phyloP scores from a whole-genome alignment of 176 grass and related monocot species.

The Oryza australiensis region DNA sequence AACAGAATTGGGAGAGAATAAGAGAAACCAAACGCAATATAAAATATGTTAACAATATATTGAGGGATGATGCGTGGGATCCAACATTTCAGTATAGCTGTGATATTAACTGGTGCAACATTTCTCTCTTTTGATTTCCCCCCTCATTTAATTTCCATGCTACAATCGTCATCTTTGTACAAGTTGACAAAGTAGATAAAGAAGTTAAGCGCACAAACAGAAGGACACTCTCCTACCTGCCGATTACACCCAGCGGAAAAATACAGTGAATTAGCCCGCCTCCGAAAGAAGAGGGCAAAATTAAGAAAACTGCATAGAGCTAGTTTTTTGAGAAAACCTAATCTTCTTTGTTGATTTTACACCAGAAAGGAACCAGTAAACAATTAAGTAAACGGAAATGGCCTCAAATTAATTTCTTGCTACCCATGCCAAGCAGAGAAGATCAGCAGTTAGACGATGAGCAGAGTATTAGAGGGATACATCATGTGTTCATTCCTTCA shows the following conservation, averaged over 20 bases:
- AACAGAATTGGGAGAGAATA: too few relatives aligned
- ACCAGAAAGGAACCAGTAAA: neutral
- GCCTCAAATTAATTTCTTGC: neutral
- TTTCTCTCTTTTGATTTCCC: neutral
- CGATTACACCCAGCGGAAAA: conserved; percentile 12
- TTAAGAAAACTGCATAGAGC: neutral
- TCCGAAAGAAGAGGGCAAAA: neutral
- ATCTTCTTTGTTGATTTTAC: neutral
- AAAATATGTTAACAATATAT: too few relatives aligned
- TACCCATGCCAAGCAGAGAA: neutral
- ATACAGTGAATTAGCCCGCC: conserved; percentile 45
- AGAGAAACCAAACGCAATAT: too few relatives aligned
- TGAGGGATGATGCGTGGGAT: too few relatives aligned
- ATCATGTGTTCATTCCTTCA: neutral
- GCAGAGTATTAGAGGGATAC: neutral
- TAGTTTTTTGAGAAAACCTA: neutral
- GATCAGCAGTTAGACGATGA: neutral
- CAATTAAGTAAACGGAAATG: neutral
- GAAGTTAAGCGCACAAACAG: conserved; percentile 14
- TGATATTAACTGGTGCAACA: neutral
- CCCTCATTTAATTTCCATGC: neutral
- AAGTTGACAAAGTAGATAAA: conserved; percentile 10
- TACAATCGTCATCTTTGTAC: conserved; percentile 35
- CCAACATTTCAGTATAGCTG: too few relatives aligned
- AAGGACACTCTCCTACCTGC: conserved; percentile 1